A percentile compares a stretch with the other conserved stretches of the same genome.
phyloP scores from a whole-genome alignment of 169 alveolate species.

The Cardiosporidium cionae region DNA sequence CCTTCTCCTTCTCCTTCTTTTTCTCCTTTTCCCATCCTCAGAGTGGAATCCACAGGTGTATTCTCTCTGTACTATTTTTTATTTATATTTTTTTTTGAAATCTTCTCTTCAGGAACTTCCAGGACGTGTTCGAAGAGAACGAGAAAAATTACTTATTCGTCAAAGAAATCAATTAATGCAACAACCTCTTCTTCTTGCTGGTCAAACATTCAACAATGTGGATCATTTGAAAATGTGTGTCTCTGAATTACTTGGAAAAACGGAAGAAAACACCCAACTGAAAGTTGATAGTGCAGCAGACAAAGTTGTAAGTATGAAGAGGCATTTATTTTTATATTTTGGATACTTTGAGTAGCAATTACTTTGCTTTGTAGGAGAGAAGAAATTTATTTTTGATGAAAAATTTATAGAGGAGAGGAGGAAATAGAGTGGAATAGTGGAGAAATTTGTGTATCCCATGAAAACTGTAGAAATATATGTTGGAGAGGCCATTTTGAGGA shows the following conservation, averaged over 20 bases:
- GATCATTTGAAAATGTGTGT: background rate
- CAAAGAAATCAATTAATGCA: background rate
- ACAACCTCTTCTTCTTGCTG: background rate
- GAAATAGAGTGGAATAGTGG: too few relatives aligned
- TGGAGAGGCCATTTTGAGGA: too few relatives aligned
- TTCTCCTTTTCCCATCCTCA: too few relatives aligned
- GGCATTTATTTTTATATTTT: too few relatives aligned
- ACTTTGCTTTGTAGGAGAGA: too few relatives aligned
- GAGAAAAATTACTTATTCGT: background rate
- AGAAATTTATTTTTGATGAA: too few relatives aligned
- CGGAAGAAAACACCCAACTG: background rate
- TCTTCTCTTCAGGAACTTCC: background rate
- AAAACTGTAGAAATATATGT: too few relatives aligned
- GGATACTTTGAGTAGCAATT: too few relatives aligned
- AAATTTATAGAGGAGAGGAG: too few relatives aligned
- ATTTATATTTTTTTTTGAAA: background rate
- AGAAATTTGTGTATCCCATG: too few relatives aligned
- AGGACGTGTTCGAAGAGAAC: background rate
- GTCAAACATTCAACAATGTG: background rate
- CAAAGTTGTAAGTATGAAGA: background rate
- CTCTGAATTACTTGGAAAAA: background rate
- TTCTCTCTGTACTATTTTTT: background rate
- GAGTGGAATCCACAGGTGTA: background rate
- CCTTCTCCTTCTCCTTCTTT: too few relatives aligned
- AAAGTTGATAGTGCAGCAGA: background rate